Percentiles rank a stretch among this genome's conserved stretches.
phyloP scores from a whole-genome alignment of 148 eudicot genomes.

The Heliosperma pusillum region DNA sequence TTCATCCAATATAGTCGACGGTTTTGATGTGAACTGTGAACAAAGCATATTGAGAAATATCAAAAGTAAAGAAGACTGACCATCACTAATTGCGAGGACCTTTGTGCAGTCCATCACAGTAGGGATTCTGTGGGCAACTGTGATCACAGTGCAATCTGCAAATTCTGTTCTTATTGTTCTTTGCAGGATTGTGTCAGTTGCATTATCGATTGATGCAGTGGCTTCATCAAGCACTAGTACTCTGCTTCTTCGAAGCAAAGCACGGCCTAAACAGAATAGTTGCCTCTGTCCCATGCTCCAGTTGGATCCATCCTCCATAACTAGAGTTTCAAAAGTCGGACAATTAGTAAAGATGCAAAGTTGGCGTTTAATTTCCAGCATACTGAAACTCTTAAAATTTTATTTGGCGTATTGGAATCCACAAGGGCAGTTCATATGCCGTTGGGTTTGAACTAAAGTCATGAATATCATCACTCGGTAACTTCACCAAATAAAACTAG shows the following conservation, averaged over 20 bases:
- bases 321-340: neutral
- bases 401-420: too few species aligned
- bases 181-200: conserved; percentile 16
- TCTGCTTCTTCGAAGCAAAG: conserved; percentile 17
- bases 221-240: conserved; percentile 21
- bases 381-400: too few species aligned
- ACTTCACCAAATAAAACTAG: neutral
- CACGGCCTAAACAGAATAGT: conserved; percentile 14
- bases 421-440: too few species aligned
- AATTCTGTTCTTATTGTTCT: conserved; percentile 17
- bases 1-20: too few species aligned
- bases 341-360: neutral
- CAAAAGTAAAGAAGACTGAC: neutral
- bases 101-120: conserved; percentile 20
- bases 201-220: conserved; percentile 19
- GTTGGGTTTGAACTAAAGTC: too few species aligned
- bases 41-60: neutral
- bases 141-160: conserved; percentile 16
- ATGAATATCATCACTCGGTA: neutral
- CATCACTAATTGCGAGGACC: conserved; percentile 20
- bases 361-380: neutral
- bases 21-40: neutral
- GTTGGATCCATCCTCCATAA: conserved; percentile 17
- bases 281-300: conserved; percentile 23
- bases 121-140: conserved; percentile 18